Base-by-base conservation (phyloP, 2,329 filamentous ascomycete genomes). In the Phialocephala sp. region DNA sequence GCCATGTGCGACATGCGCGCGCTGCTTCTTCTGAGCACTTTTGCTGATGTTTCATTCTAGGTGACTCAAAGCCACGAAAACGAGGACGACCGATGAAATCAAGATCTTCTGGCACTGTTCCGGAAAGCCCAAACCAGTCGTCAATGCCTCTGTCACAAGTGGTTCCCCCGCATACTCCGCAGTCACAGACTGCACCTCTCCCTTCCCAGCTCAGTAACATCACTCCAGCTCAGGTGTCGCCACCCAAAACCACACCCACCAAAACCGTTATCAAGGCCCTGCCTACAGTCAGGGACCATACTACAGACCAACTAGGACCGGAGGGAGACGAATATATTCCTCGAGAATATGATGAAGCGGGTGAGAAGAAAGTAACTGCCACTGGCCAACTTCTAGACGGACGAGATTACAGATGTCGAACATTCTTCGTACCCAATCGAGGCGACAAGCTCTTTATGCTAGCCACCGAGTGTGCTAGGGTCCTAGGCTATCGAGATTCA, bases 381-480 rank as follows among this genome's bases (percentile, higher is more conserved):
- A 92, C 93, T 73, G 95, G 95, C 47, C 89, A 94, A 74, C 87
- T 94, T 24, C 85, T 91, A 35, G 94, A 93, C 67, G 88, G 87
- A 24, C 91, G 95, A 72, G 91, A 94, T 75, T 99, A 97, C 81
- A 89, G 91, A 77, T 97, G 94, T 79, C 87, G 94, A 69, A 98
- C 94, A 0, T 99, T 99, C 77, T 88, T 92, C 70, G 94, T 99
- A 4, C 93, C 94, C 20, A 90, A 96, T 74, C 86, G 95, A 72
- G 93, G 92, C 35, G 90, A 96, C 71, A 97, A 97, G 79, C 86
- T 98, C 6, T 99, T 98, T 80, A 99, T 99, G 95, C 87, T 99
- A 60, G 95, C 95, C 41, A 99, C 95, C 18, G 95, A 99, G 80
- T 98, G 95, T 77, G 95, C 95, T 27, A 89, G 95, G 71, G 93